Percentiles rank a stretch among this genome's conserved stretches.
Evolutionary conservation across 2,329 filamentous ascomycete species (phyloP).

Genomic region (Phaeosphaeriaceae sp.): DNA sequence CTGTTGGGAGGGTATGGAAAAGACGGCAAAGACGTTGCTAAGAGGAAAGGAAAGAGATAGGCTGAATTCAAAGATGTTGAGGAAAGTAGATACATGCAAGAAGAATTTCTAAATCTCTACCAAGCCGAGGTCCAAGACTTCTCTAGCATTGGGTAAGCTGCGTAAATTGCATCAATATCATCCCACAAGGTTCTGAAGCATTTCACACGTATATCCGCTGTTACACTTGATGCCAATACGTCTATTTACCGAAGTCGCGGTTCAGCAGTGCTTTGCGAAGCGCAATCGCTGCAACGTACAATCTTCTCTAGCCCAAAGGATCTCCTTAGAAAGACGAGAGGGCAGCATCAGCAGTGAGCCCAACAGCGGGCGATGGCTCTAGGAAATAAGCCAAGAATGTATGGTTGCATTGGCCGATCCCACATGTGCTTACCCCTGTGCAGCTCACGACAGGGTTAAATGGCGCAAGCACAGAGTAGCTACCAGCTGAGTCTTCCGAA

Average conservation of each 20-base stretch:
- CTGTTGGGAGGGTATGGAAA: constrained; percentile 75
- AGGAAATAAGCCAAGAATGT: neutral
- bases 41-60: constrained; percentile 47
- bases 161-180: neutral
- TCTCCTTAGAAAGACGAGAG: neutral
- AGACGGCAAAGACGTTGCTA: constrained; percentile 53
- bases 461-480: neutral
- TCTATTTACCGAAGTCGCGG: neutral
- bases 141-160: neutral
- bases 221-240: neutral
- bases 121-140: neutral
- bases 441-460: neutral
- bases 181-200: neutral
- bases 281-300: neutral
- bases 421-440: neutral
- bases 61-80: constrained; percentile 10
- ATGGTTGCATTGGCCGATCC: neutral
- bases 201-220: neutral
- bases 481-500: neutral
- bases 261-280: neutral
- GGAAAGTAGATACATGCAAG: too few relatives aligned
- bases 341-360: neutral
- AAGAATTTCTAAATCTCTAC: too few relatives aligned
- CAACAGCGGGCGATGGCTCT: neutral
- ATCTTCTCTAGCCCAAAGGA: too few relatives aligned